Conservation (phyloP, 2,329 filamentous ascomycete species). For the Phialophora expanda region DNA sequence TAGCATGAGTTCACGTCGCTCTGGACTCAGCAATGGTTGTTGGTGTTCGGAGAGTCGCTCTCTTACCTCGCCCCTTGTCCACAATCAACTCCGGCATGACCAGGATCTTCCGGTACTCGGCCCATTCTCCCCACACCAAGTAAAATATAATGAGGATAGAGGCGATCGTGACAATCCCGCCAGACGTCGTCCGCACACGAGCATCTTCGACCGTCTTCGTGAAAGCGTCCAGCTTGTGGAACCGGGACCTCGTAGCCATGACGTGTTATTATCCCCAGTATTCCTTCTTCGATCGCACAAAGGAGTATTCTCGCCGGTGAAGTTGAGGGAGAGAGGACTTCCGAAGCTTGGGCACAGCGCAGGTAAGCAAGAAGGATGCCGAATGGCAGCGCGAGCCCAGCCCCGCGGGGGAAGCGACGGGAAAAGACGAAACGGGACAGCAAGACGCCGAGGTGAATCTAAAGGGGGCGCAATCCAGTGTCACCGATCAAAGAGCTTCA, state of each 20-base stretch:
- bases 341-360: not conserved
- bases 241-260: slow-evolving; percentile 91
- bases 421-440: not conserved
- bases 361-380: not conserved
- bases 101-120: slow-evolving; percentile 82
- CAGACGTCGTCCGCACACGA: slow-evolving; percentile 90
- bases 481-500: not conserved
- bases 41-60: not conserved
- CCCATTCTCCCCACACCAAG: slow-evolving; percentile 93
- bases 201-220: slow-evolving; percentile 99
- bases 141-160: slow-evolving; percentile 88
- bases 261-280: slow-evolving; percentile 23
- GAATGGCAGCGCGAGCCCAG: not conserved
- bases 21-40: not conserved
- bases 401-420: not conserved
- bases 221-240: slow-evolving; percentile 96
- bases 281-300: not conserved
- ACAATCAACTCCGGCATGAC: slow-evolving; percentile 93
- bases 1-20: not conserved
- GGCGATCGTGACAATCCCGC: slow-evolving; percentile 90
- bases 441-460: not conserved
- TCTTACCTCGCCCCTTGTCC: slow-evolving; percentile 87
- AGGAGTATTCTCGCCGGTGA: not conserved
- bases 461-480: not conserved
- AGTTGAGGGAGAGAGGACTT: not conserved